Base-by-base conservation (phyloP, 306 rosid genomes). In the Abrus precatorius region DNA sequence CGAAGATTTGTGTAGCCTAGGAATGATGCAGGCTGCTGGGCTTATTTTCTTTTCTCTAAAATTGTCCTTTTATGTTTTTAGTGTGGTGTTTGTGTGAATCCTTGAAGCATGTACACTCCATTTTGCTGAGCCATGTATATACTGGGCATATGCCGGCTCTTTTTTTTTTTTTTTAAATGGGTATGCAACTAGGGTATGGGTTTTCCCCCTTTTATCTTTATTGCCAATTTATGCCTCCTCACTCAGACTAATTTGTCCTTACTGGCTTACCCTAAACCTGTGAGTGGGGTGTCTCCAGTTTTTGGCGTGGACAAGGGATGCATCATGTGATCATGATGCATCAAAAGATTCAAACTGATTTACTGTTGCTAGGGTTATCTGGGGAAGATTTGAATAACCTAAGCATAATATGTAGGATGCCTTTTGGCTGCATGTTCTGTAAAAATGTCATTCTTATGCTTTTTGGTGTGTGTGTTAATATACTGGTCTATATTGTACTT, bases 1-100 rank as follows among this genome's bases (percentile, higher is more conserved):
- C 52, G 71, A 41, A 8, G 55, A 70, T 14, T 75, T 68, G 30
- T 30, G 36, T 49, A 44, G 61, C 63, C 33, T 20, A 34, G 60
- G 63, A 54, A 57, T 28, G 60, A 68, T 73, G 57, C 5, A 27
- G 36, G 62, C 45, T 44, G 47, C 34, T 67, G 14, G 1, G n/a
- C 69, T 0, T 1, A 7, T 6, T 48, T 30, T 63, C 20, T 2
- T 43, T n/a, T 61, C 48, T 50, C 53, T 59, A 55, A 43, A 84
- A 50, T 32, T 68, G 38, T 20, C 12, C 27, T n/a, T 72, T 40
- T 54, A 29, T 55, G 55, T 7, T 28, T 45, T 36, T 28, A 20
- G 28, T 28, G 30, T 60, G 53, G 38, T 41, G 71, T 41, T 8
- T 40, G n/a, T 9, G 34, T 65, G 8, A 4, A 40, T 41, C 14